A percentile compares a stretch with the other conserved stretches of the same genome.
These are phyloP conservation scores for Galeopsis tetrahit DNA, from an alignment of 257 asterid genomes.

Conservation along the genomic window DNA sequence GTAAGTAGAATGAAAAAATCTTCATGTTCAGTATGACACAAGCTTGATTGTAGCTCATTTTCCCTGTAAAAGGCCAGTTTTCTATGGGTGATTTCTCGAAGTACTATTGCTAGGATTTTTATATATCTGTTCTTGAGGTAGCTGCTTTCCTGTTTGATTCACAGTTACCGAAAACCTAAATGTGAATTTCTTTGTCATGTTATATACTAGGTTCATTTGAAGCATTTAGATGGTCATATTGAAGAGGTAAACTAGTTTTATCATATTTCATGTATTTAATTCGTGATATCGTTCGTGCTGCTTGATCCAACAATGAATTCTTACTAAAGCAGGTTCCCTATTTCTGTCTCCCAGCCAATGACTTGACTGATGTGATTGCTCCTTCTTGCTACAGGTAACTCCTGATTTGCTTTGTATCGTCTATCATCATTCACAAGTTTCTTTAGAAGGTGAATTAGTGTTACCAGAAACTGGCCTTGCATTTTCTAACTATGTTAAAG, in stretches of 20 bases:
- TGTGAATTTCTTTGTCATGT: slow-evolving; percentile 31
- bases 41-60: slow-evolving; percentile 22
- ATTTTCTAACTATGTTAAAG: neutral
- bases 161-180: slow-evolving; percentile 12
- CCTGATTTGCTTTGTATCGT: slow-evolving; percentile 23
- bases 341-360: slow-evolving; percentile 99
- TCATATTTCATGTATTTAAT: slow-evolving; percentile 35
- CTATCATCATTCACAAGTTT: slow-evolving; percentile 28
- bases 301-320: slow-evolving; percentile 44
- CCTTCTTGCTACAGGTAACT: slow-evolving; percentile 98
- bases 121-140: slow-evolving; percentile 27
- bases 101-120: neutral
- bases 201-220: slow-evolving; percentile 80
- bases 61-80: slow-evolving; percentile 11
- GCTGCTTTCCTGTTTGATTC: neutral
- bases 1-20: neutral
- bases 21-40: neutral
- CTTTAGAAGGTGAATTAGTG: neutral
- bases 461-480: slow-evolving; percentile 5
- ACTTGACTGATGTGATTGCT: slow-evolving; percentile 92
- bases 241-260: slow-evolving; percentile 71
- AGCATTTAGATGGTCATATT: slow-evolving; percentile 96
- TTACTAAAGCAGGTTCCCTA: slow-evolving; percentile 90
- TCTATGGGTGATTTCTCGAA: neutral
- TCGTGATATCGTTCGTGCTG: slow-evolving; percentile 33